Conservation (phyloP, 2,329 filamentous ascomycete genomes). For the Fusarium denticulatum region DNA sequence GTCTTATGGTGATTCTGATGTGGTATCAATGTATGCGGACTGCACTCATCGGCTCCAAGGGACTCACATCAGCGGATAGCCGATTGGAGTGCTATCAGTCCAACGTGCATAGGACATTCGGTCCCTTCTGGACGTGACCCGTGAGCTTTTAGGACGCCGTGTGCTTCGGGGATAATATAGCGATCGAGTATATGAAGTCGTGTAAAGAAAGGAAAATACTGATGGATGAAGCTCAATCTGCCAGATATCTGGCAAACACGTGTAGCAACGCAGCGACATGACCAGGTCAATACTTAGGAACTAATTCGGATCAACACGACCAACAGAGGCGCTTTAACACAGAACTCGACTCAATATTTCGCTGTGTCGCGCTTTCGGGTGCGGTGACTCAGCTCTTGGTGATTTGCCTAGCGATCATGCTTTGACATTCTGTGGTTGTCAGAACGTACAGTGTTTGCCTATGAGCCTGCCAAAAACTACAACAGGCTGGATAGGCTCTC, state of each 20-base stretch:
- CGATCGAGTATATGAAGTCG: neutral
- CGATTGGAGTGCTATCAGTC: neutral
- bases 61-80: neutral
- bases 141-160: neutral
- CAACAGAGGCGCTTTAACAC: fast-evolving
- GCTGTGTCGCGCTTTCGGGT: neutral
- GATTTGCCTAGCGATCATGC: neutral
- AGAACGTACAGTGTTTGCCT: neutral
- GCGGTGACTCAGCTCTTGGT: neutral
- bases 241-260: neutral
- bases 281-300: fast-evolving
- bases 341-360: fast-evolving
- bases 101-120: too few species aligned
- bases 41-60: neutral
- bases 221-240: neutral
- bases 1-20: neutral
- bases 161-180: fast-evolving
- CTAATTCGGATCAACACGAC: fast-evolving
- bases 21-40: too few species aligned
- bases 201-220: neutral
- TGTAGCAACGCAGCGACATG: neutral
- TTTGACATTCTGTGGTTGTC: neutral
- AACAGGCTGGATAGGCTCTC: neutral
- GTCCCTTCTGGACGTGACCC: neutral
- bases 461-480: neutral